phyloP scores from a whole-genome alignment of 192 early-diverging fungal genomes.

The Oehlia diaphana region DNA sequence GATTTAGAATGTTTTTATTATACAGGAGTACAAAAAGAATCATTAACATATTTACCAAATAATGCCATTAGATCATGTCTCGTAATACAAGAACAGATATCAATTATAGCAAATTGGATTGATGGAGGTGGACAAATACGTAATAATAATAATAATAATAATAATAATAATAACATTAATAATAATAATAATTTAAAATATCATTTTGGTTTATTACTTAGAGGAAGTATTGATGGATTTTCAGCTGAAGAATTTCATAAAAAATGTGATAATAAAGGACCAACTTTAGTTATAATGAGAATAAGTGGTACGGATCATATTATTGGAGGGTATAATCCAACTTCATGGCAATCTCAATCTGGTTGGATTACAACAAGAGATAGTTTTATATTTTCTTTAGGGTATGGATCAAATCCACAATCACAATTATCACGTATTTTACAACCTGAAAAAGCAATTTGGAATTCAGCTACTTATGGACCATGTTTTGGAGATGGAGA shows the following conservation, averaged over 20 bases:
- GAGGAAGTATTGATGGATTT: neutral
- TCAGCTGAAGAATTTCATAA: neutral
- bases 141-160: neutral
- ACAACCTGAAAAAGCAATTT: neutral
- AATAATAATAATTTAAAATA: neutral
- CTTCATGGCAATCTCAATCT: neutral
- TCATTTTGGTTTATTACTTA: neutral
- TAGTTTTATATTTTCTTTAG: conserved; percentile 12
- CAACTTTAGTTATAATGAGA: neutral
- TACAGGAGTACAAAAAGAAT: neutral
- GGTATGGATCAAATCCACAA: neutral
- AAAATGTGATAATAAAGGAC: conserved; percentile 3
- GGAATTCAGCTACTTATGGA: neutral
- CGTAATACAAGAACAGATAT: neutral
- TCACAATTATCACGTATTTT: neutral
- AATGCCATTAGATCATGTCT: neutral
- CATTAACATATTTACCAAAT: neutral
- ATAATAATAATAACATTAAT: no score
- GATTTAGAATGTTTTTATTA: neutral
- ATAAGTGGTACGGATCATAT: conserved; percentile 1
- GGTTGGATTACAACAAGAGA: neutral
- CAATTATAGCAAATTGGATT: neutral
- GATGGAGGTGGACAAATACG: neutral
- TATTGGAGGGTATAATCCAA: conserved; percentile 5
- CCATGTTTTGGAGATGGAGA: conserved; percentile 11